These are phyloP conservation scores for Massospora cicadina DNA, from an alignment of 371 early-diverging fungal genomes.

Conservation along the genomic window DNA sequence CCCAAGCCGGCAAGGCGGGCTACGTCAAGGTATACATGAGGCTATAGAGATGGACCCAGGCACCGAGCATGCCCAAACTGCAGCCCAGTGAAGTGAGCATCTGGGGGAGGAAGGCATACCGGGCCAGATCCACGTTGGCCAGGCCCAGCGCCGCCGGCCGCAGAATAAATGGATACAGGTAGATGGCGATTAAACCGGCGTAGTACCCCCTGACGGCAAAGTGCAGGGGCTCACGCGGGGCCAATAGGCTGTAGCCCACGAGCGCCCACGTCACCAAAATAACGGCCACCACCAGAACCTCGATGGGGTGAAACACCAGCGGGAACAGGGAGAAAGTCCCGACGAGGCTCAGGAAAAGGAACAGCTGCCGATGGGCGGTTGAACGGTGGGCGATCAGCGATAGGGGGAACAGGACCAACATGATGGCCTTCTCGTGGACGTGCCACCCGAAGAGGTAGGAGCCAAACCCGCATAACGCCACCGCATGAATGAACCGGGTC, in stretches of 20 bases:
- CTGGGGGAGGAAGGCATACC: neutral
- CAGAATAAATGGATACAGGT: neutral
- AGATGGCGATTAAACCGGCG: neutral
- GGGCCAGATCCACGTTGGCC: neutral
- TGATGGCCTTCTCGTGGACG: conserved; percentile 93
- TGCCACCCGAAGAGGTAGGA: conserved; percentile 95
- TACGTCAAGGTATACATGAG: no score
- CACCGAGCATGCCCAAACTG: neutral
- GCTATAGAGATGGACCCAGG: neutral
- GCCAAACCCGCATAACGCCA: conserved; percentile 65
- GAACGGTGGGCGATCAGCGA: neutral
- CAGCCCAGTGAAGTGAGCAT: neutral
- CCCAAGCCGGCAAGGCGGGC: no score
- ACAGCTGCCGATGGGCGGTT: neutral
- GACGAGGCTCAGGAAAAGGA: neutral
- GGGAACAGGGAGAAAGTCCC: neutral
- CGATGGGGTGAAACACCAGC: neutral
- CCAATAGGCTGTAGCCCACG: neutral
- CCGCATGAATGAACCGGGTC: conserved; percentile 45
- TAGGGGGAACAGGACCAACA: conserved; percentile 69
- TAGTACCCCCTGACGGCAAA: neutral
- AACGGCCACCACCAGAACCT: neutral
- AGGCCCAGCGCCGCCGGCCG: neutral
- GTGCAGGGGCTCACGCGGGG: neutral
- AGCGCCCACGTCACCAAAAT: neutral